Conservation (phyloP, 2,329 filamentous ascomycete genomes). For the Penicillium hordei region DNA sequence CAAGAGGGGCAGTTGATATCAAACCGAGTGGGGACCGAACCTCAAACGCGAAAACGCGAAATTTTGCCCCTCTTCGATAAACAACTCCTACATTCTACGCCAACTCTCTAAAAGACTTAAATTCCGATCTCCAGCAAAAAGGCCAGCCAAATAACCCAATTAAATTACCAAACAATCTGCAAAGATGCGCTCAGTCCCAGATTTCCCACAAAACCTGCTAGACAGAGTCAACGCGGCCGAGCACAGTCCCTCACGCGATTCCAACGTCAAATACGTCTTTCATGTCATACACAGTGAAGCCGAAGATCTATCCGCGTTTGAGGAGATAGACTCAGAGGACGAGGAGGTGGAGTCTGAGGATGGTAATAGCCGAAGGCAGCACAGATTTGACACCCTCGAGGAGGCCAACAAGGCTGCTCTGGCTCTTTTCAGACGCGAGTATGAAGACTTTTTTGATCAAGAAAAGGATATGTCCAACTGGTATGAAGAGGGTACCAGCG, state of each 20-base stretch:
- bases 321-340: no score
- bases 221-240: background rate
- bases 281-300: background rate
- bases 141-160: background rate
- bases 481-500: no score
- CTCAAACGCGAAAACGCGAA: background rate
- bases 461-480: no score
- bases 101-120: background rate
- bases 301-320: no score
- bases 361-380: no score
- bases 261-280: background rate
- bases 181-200: background rate
- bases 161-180: background rate
- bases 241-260: background rate
- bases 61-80: background rate
- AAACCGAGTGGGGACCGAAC: background rate
- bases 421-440: no score
- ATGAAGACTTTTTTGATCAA: no score
- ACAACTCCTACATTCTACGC: background rate
- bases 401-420: no score
- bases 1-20: no score
- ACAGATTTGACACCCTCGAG: no score
- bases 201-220: background rate
- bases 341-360: no score
- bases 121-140: background rate